Evolutionary conservation across 2,329 filamentous ascomycete genomes (phyloP).

Genomic region (Colletotrichum sp.): DNA sequence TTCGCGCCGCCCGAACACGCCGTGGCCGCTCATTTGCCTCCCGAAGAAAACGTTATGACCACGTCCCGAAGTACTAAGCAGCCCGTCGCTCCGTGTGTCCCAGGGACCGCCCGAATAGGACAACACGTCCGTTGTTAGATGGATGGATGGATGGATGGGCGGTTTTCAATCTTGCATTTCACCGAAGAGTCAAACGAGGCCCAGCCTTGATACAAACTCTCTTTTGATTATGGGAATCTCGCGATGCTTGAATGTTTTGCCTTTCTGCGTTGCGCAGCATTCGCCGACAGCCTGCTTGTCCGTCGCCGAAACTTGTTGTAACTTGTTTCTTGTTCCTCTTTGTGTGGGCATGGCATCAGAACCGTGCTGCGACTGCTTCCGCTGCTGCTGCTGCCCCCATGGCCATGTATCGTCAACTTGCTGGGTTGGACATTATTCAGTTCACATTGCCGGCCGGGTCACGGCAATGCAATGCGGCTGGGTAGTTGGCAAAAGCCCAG

Average conservation of each 20-base stretch:
- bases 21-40: neutral
- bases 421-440: neutral
- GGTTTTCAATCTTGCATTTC: neutral
- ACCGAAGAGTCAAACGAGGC: constrained; percentile 3
- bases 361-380: neutral
- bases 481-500: neutral
- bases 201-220: constrained; percentile 15
- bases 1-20: neutral
- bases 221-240: constrained; percentile 2
- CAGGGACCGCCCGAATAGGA: neutral
- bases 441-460: neutral
- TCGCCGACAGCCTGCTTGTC: neutral
- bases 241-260: neutral
- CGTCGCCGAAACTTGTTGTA: neutral
- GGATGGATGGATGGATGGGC: neutral
- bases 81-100: neutral
- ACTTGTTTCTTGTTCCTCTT: neutral
- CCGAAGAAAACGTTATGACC: neutral
- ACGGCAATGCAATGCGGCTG: neutral
- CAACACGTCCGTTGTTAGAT: constrained; percentile 9
- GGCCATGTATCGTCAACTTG: neutral
- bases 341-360: neutral
- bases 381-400: neutral
- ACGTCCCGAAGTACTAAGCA: neutral
- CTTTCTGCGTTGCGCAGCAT: neutral